Base-by-base conservation (phyloP, 1,284 basidiomycete genomes). In the Trichosporon asahii region DNA sequence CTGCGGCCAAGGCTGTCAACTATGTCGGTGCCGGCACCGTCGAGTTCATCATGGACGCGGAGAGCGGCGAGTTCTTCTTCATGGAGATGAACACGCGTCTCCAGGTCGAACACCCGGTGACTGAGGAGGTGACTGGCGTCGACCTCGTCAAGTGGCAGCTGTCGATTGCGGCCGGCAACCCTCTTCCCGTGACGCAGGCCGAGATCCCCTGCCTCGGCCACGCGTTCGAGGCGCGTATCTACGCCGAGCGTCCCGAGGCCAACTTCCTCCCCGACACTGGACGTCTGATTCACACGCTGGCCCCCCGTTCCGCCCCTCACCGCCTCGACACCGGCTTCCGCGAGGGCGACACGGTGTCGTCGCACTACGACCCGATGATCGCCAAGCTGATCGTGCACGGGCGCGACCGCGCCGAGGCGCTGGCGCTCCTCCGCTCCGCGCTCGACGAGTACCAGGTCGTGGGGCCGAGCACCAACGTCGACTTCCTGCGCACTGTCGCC, bases 71-170 rank as follows among this genome's bases (percentile, higher is more conserved):
- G 72, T 95, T 95, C 83, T 96, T 89, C 80, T 97, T 93, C 82
- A 96, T 93, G 94, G 95, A 94, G 85, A 96, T 92, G 92, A 96
- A 97, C 80, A 95, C 93, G 4, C 88, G 95, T 65, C 82, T 98
- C 35, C 95, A 97, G 84, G 94, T 95, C 49, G 94, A 95, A 84
- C 95, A 98, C 80, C 94, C 94, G 8, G 92, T 98, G 21, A 95
- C 95, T 0, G 95, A 97, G 82, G 95, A 95, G 93, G 90, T 97
- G 63, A 95, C 92, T 0, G 92, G 94, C 0, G 86, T 94, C 44
- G 95, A 98, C 78, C 88, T 98, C 5, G 95, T 97, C 7, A 90
- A 95, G 83, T 96, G 94, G 94, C 95, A 98, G 82, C 85, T 98
- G 23, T 90, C 91, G 88, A 90, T 95, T 29, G 94, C 95, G 12